Evolutionary conservation across 345 rosid genomes (phyloP).

Genomic region (Populus davidiana): DNA sequence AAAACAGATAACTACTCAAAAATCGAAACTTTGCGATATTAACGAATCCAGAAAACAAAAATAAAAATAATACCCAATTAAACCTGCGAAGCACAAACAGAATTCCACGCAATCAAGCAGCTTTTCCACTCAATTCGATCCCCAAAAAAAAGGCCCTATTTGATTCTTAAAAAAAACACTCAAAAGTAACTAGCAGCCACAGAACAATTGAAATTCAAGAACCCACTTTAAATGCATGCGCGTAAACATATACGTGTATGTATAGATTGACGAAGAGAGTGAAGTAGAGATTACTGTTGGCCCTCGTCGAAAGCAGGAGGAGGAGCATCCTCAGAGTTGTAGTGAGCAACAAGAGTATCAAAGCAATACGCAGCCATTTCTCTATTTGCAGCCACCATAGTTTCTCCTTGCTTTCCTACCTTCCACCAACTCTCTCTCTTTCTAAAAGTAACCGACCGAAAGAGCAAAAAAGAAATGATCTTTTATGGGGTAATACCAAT

Average conservation of each 20-base stretch:
- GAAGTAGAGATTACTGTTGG: conserved; percentile 49
- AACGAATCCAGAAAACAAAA: neutral
- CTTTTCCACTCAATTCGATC: neutral
- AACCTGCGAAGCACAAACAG: neutral
- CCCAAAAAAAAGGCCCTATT: neutral
- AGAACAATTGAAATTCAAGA: neutral
- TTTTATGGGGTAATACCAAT: neutral
- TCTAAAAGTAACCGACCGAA: neutral
- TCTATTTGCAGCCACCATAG: conserved; percentile 86
- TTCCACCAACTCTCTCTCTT: neutral
- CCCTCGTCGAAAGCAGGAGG: conserved; percentile 85
- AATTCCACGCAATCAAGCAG: neutral
- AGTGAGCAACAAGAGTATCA: conserved; percentile 88
- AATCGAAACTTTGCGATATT: neutral
- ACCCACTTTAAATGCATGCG: neutral
- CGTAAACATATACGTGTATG: neutral
- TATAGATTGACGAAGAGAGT: neutral
- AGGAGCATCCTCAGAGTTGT: conserved; percentile 76
- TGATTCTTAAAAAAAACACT: neutral
- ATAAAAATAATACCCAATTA: neutral
- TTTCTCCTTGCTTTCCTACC: neutral
- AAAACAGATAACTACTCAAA: neutral
- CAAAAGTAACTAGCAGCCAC: neutral
- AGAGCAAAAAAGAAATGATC: neutral
- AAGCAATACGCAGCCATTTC: conserved; percentile 99